phyloP scores from a whole-genome alignment of 768 basidiomycete species.

The Epithele typhae region DNA sequence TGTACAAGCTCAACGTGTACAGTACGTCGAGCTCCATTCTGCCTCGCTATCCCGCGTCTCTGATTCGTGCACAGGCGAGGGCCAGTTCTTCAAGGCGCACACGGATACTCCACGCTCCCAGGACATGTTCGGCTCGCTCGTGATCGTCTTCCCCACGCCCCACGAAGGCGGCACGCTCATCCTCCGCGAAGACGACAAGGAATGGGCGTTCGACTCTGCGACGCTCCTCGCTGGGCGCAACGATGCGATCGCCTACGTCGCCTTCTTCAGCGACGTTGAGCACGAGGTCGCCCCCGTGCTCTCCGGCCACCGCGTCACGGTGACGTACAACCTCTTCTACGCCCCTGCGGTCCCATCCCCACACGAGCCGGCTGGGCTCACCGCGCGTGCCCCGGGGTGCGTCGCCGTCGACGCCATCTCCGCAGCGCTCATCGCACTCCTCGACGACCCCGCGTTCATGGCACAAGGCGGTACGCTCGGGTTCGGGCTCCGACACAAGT shows the following conservation, averaged over 20 bases:
- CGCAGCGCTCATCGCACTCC: conserved; percentile 21
- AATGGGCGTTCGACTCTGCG: conserved; percentile 37
- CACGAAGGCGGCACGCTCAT: conserved; percentile 43
- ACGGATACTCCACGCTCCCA: conserved; percentile 42
- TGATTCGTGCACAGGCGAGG: conserved; percentile 27
- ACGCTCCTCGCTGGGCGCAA: conserved; percentile 14
- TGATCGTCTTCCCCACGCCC: conserved; percentile 43
- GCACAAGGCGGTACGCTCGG: conserved; percentile 36
- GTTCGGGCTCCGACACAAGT: conserved; percentile 36
- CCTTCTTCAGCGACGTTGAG: conserved; percentile 42
- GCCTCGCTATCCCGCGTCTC: not conserved
- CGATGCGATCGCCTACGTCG: conserved; percentile 30
- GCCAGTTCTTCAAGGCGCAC: conserved; percentile 47
- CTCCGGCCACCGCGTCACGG: conserved; percentile 39
- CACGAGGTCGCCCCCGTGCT: conserved; percentile 41
- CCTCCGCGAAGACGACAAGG: conserved; percentile 22
- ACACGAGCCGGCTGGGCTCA: not conserved
- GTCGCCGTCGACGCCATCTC: conserved; percentile 6
- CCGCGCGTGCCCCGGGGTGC: not conserved
- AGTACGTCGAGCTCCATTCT: conserved; percentile 23
- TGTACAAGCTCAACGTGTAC: conserved; percentile 46
- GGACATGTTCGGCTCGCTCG: conserved; percentile 48
- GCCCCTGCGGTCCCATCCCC: not conserved
- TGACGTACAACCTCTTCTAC: conserved; percentile 39
- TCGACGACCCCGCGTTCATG: conserved; percentile 31